These are phyloP conservation scores for Chlamydomonas incerta DNA, from an alignment of 139 green algal genomes.

Conservation along the genomic window DNA sequence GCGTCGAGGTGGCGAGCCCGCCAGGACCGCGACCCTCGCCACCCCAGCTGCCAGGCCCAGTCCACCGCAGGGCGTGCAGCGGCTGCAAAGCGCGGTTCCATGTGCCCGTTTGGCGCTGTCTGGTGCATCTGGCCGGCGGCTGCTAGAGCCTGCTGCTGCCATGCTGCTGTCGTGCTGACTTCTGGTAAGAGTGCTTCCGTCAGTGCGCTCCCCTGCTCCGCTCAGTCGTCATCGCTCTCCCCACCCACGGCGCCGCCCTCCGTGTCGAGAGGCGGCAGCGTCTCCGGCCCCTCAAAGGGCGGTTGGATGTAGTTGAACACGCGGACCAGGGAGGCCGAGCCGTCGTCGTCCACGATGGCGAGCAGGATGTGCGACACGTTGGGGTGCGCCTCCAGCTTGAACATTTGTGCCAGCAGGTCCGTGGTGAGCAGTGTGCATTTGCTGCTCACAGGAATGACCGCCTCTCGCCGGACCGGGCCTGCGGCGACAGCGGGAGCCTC, in stretches of 20 bases:
- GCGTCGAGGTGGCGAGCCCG: no score
- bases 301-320: constrained; percentile 57
- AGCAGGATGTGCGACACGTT: constrained; percentile 47
- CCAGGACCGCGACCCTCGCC: no score
- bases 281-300: constrained; percentile 56
- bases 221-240: constrained; percentile 30
- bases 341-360: constrained; percentile 58
- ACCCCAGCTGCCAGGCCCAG: no score
- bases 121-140: no score
- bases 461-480: constrained; percentile 12
- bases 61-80: no score
- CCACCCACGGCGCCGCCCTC: not conserved
- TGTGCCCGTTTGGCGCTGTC: no score
- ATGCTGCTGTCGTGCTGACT: not conserved
- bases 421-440: constrained; percentile 40
- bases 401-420: constrained; percentile 24
- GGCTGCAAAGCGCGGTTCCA: no score
- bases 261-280: constrained; percentile 26
- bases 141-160: no score
- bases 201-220: no score
- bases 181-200: no score
- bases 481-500: not conserved
- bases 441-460: constrained; percentile 57
- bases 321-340: constrained; percentile 51
- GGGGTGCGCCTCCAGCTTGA: constrained; percentile 27